phyloP scores from a whole-genome alignment of 768 basidiomycete genomes.

The Russula virescens region DNA sequence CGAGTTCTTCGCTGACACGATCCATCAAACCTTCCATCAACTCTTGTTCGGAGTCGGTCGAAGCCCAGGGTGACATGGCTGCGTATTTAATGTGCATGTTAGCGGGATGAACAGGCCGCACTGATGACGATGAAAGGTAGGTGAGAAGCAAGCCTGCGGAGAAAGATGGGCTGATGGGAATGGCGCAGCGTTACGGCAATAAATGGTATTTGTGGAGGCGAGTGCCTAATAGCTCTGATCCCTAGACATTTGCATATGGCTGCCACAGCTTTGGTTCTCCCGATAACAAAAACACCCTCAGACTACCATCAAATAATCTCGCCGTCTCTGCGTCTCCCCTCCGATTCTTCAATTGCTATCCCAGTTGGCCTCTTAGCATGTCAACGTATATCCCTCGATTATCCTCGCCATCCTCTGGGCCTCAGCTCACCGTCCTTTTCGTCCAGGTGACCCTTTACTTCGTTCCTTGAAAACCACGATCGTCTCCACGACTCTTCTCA shows the following conservation, averaged over 20 bases:
- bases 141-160: no score
- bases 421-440: background rate
- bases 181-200: no score
- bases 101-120: no score
- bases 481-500: slow-evolving; percentile 44
- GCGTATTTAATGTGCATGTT: no score
- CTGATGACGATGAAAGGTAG: no score
- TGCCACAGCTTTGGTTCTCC: slow-evolving; percentile 40
- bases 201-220: no score
- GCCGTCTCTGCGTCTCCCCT: slow-evolving; percentile 48
- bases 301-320: slow-evolving; percentile 66
- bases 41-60: background rate
- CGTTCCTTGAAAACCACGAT: slow-evolving; percentile 52
- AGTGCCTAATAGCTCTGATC: no score
- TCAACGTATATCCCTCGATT: slow-evolving; percentile 48
- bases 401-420: background rate
- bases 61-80: slow-evolving; percentile 21
- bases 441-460: slow-evolving; percentile 63
- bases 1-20: background rate
- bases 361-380: slow-evolving; percentile 77
- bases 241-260: slow-evolving; percentile 34
- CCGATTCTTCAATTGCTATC: slow-evolving; percentile 44
- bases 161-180: no score
- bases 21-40: background rate
- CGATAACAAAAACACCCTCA: slow-evolving; percentile 39